Conservation (phyloP, 148 eudicot genomes). For the Amaranthus palmeri region DNA sequence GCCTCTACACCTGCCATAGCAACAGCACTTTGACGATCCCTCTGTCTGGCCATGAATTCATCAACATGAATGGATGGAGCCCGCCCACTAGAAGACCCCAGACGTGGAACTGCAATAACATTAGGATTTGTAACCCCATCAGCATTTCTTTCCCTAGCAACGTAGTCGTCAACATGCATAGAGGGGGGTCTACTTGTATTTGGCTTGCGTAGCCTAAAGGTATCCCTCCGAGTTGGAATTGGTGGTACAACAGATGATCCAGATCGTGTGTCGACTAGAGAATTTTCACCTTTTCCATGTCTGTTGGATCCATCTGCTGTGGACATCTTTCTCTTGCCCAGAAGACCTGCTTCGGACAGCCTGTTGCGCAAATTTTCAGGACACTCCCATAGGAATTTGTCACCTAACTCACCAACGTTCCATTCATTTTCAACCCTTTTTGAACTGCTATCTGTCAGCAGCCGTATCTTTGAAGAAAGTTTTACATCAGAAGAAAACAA, state of each 20-base stretch:
- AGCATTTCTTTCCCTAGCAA: slow-evolving; percentile 87
- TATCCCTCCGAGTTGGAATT: slow-evolving; percentile 72
- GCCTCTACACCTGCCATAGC: slow-evolving; percentile 47
- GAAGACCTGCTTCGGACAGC: slow-evolving; percentile 58
- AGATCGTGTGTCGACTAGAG: slow-evolving; percentile 48
- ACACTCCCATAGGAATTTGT: slow-evolving; percentile 82
- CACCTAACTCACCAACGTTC: slow-evolving; percentile 44
- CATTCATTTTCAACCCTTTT: slow-evolving; percentile 55
- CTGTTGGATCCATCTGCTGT: slow-evolving; percentile 58
- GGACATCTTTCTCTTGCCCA: slow-evolving; percentile 64
- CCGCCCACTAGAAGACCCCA: slow-evolving; percentile 82
- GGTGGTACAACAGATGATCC: slow-evolving; percentile 44
- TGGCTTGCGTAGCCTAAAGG: slow-evolving; percentile 88
- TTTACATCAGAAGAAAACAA: slow-evolving; percentile 28
- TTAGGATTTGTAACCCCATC: slow-evolving; percentile 68
- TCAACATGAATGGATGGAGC: slow-evolving; percentile 98
- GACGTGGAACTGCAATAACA: slow-evolving; percentile 83
- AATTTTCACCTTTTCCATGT: slow-evolving; percentile 68
- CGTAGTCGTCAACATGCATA: slow-evolving; percentile 97
- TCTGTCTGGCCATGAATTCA: slow-evolving; percentile 92
- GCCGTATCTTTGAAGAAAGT: slow-evolving; percentile 49
- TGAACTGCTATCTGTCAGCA: slow-evolving; percentile 47
- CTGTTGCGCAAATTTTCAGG: slow-evolving; percentile 84
- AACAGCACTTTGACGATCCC: slow-evolving; percentile 72
- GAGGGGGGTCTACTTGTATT: slow-evolving; percentile 98